Percentiles rank a stretch among this genome's conserved stretches.
Evolutionary conservation across 768 basidiomycete genomes (phyloP).

Genomic region (Gloeophyllum trabeum): DNA sequence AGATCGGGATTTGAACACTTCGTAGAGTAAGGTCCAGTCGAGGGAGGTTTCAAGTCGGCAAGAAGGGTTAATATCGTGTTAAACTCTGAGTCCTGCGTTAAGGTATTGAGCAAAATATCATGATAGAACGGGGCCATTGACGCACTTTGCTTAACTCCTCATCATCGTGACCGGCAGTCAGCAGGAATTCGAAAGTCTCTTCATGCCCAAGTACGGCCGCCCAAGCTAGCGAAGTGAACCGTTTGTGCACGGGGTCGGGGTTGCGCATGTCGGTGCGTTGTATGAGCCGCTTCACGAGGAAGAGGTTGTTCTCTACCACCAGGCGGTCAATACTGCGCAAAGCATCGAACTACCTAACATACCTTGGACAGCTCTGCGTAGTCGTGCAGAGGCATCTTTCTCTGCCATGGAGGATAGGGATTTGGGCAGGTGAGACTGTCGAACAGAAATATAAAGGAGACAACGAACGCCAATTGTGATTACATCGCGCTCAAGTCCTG

Average conservation of each 20-base stretch:
- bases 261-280: slow-evolving; percentile 86
- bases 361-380: slow-evolving; percentile 79
- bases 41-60: slow-evolving; percentile 63
- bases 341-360: slow-evolving; percentile 5
- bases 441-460: not conserved
- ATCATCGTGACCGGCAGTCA: slow-evolving; percentile 84
- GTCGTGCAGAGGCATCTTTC: slow-evolving; percentile 64
- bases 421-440: slow-evolving; percentile 10
- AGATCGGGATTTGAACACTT: slow-evolving; percentile 44
- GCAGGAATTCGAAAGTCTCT: slow-evolving; percentile 87
- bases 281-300: slow-evolving; percentile 81
- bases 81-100: slow-evolving; percentile 72
- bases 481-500: too few relatives aligned
- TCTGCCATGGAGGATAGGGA: slow-evolving; percentile 52
- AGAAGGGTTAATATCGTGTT: slow-evolving; percentile 90
- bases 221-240: slow-evolving; percentile 88
- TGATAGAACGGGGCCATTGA: not conserved
- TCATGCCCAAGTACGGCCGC: slow-evolving; percentile 81
- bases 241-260: slow-evolving; percentile 62
- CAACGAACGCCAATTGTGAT: not conserved
- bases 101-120: not conserved
- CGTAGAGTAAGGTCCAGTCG: slow-evolving; percentile 32
- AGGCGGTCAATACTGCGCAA: not conserved
- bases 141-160: slow-evolving; percentile 83
- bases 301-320: slow-evolving; percentile 80